Evolutionary conservation across 352 stramenopile species (phyloP).

Genomic region (Blastocystis sp.): DNA sequence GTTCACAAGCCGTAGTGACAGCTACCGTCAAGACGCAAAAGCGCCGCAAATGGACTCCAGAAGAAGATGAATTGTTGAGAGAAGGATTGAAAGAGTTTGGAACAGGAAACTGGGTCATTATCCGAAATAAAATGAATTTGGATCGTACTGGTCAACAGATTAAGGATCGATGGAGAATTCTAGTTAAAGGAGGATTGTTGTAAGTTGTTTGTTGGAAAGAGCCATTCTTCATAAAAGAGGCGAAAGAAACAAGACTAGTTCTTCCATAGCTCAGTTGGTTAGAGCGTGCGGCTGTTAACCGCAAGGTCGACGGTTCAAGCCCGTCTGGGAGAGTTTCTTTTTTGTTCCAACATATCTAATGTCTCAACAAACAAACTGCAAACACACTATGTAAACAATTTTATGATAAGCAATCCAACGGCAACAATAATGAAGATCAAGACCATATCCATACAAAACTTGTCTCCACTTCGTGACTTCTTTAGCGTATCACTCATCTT

Average conservation of each 20-base stretch:
- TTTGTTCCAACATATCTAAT: background rate
- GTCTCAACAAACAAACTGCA: background rate
- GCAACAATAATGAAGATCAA: constrained; percentile 61
- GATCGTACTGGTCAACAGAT: background rate
- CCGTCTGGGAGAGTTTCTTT: constrained; percentile 42
- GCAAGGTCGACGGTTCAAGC: constrained; percentile 46
- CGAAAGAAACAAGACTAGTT: background rate
- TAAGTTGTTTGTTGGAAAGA: background rate
- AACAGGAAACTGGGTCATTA: background rate
- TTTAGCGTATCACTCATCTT: constrained; percentile 56
- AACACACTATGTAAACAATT: constrained; percentile 29
- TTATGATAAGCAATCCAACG: constrained; percentile 55
- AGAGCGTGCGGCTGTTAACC: constrained; percentile 49
- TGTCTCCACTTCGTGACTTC: constrained; percentile 52
- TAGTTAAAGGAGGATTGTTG: background rate
- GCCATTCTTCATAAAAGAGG: background rate
- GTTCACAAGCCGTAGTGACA: background rate
- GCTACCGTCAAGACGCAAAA: background rate
- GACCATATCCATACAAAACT: constrained; percentile 63
- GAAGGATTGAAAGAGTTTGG: constrained; percentile 20
- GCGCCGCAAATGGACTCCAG: background rate
- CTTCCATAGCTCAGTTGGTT: constrained; percentile 43
- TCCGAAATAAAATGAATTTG: background rate
- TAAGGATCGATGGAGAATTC: constrained; percentile 51
- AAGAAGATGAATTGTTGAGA: constrained; percentile 19